Evolutionary conservation across 177 flowering plant species (phyloP).

Genomic region (Vitis hybrid): DNA sequence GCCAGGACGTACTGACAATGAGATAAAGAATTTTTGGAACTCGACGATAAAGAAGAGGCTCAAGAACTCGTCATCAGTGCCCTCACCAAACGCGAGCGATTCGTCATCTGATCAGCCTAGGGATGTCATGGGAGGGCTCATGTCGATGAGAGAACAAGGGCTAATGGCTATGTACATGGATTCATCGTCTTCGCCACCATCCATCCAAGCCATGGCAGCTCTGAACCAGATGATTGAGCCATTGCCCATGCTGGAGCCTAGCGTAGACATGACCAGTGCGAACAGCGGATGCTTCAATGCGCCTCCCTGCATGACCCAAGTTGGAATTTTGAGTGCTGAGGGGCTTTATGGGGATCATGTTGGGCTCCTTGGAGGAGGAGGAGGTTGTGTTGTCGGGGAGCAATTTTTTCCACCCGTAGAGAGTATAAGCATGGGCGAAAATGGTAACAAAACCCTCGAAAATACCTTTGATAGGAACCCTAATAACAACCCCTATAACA

Average conservation of each 20-base stretch:
- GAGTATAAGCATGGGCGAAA: conserved; percentile 32
- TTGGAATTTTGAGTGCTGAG: conserved; percentile 12
- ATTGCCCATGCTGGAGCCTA: conserved; percentile 26
- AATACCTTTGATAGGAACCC: conserved; percentile 11
- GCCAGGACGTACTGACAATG: conserved; percentile 89
- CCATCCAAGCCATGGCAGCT: conserved; percentile 32
- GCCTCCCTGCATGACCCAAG: conserved; percentile 34
- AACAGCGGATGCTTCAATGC: conserved; percentile 28
- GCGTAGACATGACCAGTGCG: conserved; percentile 14
- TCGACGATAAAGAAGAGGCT: conserved; percentile 84
- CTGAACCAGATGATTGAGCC: conserved; percentile 29
- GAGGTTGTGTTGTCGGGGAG: conserved; percentile 23
- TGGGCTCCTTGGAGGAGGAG: conserved; percentile 14
- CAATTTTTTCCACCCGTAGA: conserved; percentile 45
- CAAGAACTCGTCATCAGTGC: conserved; percentile 38
- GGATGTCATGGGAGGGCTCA: conserved; percentile 20
- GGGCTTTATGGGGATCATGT: conserved; percentile 37
- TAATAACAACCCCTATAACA: conserved; percentile 6
- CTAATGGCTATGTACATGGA: conserved; percentile 43
- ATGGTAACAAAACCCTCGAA: conserved; percentile 10
- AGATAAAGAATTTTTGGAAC: conserved; percentile 93
- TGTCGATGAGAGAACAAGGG: conserved; percentile 7
- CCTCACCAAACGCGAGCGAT: conserved; percentile 58
- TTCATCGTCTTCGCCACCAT: conserved; percentile 34
- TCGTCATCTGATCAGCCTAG: conserved; percentile 31